These are phyloP conservation scores for Scleroderma bovista DNA, from an alignment of 768 basidiomycete species.

Conservation along the genomic window DNA sequence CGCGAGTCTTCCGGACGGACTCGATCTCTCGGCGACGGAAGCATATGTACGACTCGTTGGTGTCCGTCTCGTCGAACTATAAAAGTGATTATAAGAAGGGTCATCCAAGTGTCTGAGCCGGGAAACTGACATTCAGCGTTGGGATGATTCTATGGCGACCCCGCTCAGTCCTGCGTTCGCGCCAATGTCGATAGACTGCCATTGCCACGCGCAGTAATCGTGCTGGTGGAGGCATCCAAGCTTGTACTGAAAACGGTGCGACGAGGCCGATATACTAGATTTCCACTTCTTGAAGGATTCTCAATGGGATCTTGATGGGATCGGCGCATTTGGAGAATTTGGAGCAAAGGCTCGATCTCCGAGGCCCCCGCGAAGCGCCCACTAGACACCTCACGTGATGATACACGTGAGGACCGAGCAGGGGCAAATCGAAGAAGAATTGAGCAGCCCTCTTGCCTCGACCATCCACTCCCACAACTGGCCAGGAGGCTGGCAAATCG, in stretches of 20 bases:
- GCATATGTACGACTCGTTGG: slow-evolving; percentile 90
- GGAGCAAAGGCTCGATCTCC: too few species aligned
- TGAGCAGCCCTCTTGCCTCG: too few species aligned
- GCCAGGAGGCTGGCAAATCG: too few species aligned
- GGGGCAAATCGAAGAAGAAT: too few species aligned
- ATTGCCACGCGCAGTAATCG: slow-evolving; percentile 66
- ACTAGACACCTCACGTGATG: too few species aligned
- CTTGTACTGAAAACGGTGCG: slow-evolving; percentile 57
- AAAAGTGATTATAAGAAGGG: not conserved
- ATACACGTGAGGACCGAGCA: too few species aligned
- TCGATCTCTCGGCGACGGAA: slow-evolving; percentile 95
- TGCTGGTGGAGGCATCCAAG: slow-evolving; percentile 60
- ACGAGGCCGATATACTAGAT: too few species aligned
- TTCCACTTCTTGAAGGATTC: too few species aligned
- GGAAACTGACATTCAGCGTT: slow-evolving; percentile 67
- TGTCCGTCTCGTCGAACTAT: slow-evolving; percentile 86
- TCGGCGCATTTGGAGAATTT: too few species aligned
- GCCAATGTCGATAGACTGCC: slow-evolving; percentile 85
- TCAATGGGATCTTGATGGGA: too few species aligned
- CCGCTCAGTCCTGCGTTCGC: slow-evolving; percentile 72
- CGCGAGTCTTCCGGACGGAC: slow-evolving; percentile 88
- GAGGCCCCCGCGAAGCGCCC: too few species aligned
- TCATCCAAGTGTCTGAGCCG: slow-evolving; percentile 4
- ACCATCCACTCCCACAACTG: too few species aligned
- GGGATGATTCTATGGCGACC: slow-evolving; percentile 86